Evolutionary conservation across 139 green algal genomes (phyloP).

Genomic region (Deuterostichococcus epilithicus): DNA sequence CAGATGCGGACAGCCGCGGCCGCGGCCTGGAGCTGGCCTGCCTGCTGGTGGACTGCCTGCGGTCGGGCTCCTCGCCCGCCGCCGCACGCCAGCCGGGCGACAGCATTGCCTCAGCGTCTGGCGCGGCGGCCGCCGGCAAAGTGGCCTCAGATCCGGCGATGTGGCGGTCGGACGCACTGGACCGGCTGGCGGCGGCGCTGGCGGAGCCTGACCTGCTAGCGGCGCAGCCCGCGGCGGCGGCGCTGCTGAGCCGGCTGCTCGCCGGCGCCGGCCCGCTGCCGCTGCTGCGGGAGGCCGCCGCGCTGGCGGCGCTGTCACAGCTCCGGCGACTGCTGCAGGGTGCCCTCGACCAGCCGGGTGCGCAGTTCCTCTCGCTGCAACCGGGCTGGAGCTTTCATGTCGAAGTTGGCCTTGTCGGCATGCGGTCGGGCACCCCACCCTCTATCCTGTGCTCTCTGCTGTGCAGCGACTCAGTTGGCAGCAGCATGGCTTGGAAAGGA

Average conservation of each 20-base stretch:
- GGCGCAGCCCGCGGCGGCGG: no score
- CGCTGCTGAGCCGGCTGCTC: neutral
- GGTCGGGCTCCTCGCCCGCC: no score
- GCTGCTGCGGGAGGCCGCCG: neutral
- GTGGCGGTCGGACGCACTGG: neutral
- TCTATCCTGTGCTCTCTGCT: no score
- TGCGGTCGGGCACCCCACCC: no score
- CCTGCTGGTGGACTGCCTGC: neutral
- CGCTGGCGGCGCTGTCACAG: neutral
- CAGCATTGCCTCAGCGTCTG: neutral
- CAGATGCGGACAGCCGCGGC: neutral
- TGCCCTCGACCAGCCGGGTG: neutral
- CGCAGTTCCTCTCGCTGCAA: neutral
- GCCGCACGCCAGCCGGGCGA: no score
- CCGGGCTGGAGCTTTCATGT: no score
- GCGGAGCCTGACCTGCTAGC: conserved; percentile 3
- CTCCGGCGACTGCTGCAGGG: neutral
- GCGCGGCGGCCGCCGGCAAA: no score
- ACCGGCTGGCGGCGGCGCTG: conserved; percentile 4
- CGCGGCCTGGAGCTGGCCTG: neutral
- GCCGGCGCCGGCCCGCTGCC: neutral
- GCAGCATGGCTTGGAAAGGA: no score
- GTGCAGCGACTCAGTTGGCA: no score
- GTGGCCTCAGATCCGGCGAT: neutral
- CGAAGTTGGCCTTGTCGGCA: no score